These are phyloP conservation scores for Juncus effusus DNA, from an alignment of 176 grass and related monocot genomes.

Conservation along the genomic window DNA sequence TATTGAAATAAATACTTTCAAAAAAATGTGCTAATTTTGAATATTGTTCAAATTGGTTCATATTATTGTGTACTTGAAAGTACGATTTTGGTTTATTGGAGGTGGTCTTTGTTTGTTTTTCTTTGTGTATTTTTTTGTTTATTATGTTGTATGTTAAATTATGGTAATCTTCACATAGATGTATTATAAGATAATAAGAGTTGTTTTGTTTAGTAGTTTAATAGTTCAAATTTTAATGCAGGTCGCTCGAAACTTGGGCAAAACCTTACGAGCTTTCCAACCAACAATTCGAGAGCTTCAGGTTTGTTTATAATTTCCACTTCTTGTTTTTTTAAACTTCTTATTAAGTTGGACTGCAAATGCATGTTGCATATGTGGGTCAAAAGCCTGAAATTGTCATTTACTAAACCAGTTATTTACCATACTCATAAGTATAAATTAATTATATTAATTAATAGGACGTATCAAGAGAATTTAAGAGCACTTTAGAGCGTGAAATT, in stretches of 20 bases:
- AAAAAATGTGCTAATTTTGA: neutral
- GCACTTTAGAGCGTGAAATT: conserved; percentile 87
- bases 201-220: neutral
- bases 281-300: conserved; percentile 93
- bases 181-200: neutral
- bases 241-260: conserved; percentile 85
- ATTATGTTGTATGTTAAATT: no score
- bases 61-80: neutral
- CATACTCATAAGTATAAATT: conserved; percentile 1
- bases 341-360: no score
- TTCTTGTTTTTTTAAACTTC: neutral
- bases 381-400: neutral
- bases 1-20: neutral
- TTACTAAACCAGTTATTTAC: conserved; percentile 3
- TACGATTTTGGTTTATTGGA: no score
- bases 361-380: neutral
- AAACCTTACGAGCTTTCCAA: conserved; percentile 89
- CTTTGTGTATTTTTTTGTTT: no score
- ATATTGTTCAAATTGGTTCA: neutral
- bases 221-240: conserved; percentile 31
- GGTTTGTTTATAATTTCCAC: conserved; percentile 41
- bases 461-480: conserved; percentile 96
- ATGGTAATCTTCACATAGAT: no score
- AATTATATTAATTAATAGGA: conserved; percentile 43
- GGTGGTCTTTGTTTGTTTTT: no score